Evolutionary conservation across 1,139 yeast species (phyloP), one percentile per base, ranked within the genome.

Genomic region (Suhomyces chickasaworum): DNA sequence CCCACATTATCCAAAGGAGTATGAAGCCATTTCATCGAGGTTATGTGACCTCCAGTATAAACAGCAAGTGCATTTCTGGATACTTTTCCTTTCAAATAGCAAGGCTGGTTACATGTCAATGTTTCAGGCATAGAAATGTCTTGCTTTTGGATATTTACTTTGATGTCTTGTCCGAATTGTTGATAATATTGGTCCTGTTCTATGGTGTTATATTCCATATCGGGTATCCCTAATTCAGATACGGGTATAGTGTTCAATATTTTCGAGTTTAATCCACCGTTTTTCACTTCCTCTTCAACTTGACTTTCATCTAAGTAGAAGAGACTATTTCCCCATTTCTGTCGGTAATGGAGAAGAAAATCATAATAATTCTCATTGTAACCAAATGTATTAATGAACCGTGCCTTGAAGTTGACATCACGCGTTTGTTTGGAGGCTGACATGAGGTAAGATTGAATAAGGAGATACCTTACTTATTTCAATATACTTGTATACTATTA

Each of bases 11-110:
- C 49, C 41, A 55, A 44, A 3, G 56, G 55, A 3, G 30, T 34
- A n/a, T 48, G 55, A n/a, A 78, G 57, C 89, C 90, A 85, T 23
- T 77, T 75, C 47, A 77, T 62, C 17, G 80, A 74, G 0, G 85
- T 70, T 0, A 85, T 69, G 5, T 76, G 59, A 0, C 85, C 85
- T 1, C 89, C 89, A 0, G 77, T 65, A 52, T 81, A 79, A 12
- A 78, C 48, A 0, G 77, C 66, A n/a, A 68, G 58, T 0, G 81
- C 85, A 18, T 61, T 61, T 50, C 86, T 62, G 4, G 64, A 54
- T 9, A 56, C 41, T 1, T 53, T 12, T 0, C 46, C 48, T 10
- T 50, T 53, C 18, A 54, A 37, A n/a, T 41, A 33, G 4, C 40
- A 32, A 9, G 49, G 41, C 8, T 53, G 49, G 3, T 51, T 55